phyloP scores from a whole-genome alignment of 2,329 filamentous ascomycete species.

The Metarhizium album region DNA sequence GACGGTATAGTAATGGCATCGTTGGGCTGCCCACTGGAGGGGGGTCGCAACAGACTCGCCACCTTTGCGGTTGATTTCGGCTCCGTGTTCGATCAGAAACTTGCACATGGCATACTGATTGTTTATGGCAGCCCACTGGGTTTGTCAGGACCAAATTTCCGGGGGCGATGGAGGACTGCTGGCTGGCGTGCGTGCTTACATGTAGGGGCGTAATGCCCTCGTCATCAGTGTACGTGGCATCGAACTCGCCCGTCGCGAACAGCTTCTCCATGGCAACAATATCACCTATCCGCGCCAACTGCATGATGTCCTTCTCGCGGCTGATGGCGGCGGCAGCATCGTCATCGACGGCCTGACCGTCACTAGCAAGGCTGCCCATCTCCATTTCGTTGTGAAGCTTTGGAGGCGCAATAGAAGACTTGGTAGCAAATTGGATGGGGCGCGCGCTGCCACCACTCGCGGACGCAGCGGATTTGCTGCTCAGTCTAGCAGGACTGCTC shows the following conservation, averaged over 20 bases:
- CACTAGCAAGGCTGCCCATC: slow-evolving; percentile 37
- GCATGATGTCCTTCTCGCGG: slow-evolving; percentile 77
- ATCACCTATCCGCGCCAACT: slow-evolving; percentile 81
- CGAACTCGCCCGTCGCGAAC: slow-evolving; percentile 71
- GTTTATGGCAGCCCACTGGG: slow-evolving; percentile 95
- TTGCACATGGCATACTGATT: slow-evolving; percentile 97
- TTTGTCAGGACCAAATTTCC: slow-evolving; percentile 10
- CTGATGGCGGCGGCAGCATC: slow-evolving; percentile 9
- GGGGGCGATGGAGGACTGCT: no score
- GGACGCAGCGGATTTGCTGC: slow-evolving; percentile 23
- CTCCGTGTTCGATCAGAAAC: slow-evolving; percentile 75
- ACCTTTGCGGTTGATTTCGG: slow-evolving; percentile 89
- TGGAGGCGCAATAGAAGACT: slow-evolving; percentile 40
- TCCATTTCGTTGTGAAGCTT: slow-evolving; percentile 48
- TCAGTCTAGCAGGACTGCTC: slow-evolving; percentile 28
- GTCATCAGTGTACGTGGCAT: slow-evolving; percentile 74
- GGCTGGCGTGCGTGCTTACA: slow-evolving; percentile 40
- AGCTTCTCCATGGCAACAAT: slow-evolving; percentile 78
- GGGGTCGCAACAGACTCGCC: slow-evolving; percentile 91
- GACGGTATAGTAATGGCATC: slow-evolving; percentile 93
- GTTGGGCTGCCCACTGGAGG: slow-evolving; percentile 92
- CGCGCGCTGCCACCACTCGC: not conserved
- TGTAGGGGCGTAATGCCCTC: slow-evolving; percentile 94
- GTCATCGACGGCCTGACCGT: slow-evolving; percentile 8
- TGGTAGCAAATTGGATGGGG: slow-evolving; percentile 44